These are phyloP conservation scores for Solanum hybrid DNA, from an alignment of 305 asterid genomes.

Conservation along the genomic window DNA sequence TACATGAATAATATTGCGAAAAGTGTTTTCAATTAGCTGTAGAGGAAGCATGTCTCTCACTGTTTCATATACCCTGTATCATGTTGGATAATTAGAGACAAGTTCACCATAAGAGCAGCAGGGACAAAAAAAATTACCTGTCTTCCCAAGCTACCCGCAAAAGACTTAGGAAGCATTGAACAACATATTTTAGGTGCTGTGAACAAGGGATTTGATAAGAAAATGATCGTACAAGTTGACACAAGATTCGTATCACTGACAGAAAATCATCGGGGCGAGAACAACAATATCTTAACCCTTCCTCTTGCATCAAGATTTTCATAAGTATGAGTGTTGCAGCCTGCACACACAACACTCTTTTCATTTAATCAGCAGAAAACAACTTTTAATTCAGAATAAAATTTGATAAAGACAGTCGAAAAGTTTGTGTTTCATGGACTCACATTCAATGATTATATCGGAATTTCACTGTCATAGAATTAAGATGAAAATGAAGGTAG, in stretches of 20 bases:
- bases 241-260: background rate
- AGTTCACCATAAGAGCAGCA: background rate
- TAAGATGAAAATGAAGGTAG: background rate
- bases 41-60: background rate
- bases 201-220: background rate
- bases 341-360: background rate
- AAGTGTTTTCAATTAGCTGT: background rate
- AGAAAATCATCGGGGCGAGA: background rate
- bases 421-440: too few species aligned
- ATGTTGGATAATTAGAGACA: background rate
- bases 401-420: too few species aligned
- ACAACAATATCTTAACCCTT: background rate
- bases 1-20: background rate
- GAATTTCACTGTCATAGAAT: background rate
- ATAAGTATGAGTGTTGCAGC: background rate
- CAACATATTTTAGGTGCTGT: background rate
- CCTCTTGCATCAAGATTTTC: background rate
- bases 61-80: background rate
- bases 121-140: background rate
- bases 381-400: too few species aligned
- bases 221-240: background rate
- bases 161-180: background rate
- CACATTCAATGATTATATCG: too few species aligned
- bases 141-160: background rate
- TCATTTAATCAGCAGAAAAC: too few species aligned